Percentiles rank a stretch among this genome's conserved stretches.
phyloP scores from a whole-genome alignment of 2,329 filamentous ascomycete species.

The Ophiostoma novo-ulmi region DNA sequence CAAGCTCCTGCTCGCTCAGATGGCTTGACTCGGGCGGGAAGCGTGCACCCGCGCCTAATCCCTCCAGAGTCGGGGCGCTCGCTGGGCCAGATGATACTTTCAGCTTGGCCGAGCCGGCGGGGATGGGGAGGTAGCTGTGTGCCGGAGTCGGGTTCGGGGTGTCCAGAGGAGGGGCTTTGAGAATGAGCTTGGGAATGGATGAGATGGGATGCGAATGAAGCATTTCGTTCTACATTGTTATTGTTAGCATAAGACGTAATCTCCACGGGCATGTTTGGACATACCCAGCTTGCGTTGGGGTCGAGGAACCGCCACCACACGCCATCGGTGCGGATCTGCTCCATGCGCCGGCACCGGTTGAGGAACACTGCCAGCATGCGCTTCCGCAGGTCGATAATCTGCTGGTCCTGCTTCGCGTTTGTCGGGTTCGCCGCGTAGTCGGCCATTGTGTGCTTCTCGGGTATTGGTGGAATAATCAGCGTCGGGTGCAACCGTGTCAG shows the following conservation, averaged over 20 bases:
- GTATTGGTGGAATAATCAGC: constrained; percentile 91
- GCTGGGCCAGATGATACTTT: constrained; percentile 48
- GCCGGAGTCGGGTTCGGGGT: constrained; percentile 85
- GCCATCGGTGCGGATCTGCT: constrained; percentile 82
- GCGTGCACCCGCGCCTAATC: constrained; percentile 40
- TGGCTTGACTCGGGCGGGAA: constrained; percentile 76
- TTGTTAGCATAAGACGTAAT: background rate
- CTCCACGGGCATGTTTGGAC: constrained; percentile 24
- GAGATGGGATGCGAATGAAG: constrained; percentile 83
- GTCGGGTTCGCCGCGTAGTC: constrained; percentile 98
- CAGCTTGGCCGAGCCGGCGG: constrained; percentile 78
- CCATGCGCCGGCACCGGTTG: constrained; percentile 89
- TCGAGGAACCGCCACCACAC: constrained; percentile 98
- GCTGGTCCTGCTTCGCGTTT: constrained; percentile 93
- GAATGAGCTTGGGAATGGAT: constrained; percentile 86
- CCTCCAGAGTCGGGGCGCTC: constrained; percentile 14
- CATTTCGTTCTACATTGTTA: constrained; percentile 71
- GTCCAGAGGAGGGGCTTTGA: constrained; percentile 93
- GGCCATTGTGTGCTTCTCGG: constrained; percentile 97
- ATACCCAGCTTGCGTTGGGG: constrained; percentile 96
- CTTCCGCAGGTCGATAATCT: constrained; percentile 94
- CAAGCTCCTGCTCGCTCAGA: constrained; percentile 81
- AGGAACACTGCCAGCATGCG: constrained; percentile 95
- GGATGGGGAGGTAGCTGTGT: constrained; percentile 82
- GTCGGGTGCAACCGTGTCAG: constrained; percentile 90